These are phyloP conservation scores for Pseudoneurospora amorphoporcata DNA, from an alignment of 495 filamentous ascomycete species.

Conservation along the genomic window DNA sequence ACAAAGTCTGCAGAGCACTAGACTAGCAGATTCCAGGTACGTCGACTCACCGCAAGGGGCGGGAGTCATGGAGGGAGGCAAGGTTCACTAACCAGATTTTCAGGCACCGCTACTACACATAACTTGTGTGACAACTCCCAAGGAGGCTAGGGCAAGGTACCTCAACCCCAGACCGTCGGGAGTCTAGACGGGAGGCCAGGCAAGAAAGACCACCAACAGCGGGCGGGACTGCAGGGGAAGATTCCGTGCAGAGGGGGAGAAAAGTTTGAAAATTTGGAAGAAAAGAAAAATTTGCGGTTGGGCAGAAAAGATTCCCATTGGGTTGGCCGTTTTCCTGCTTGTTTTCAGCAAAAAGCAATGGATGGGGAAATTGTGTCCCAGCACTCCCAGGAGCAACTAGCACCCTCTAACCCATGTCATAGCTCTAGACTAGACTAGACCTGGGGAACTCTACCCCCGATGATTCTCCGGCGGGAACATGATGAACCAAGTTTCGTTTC, in stretches of 20 bases:
- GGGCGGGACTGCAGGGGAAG: neutral
- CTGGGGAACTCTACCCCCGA: neutral
- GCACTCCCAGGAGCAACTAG: neutral
- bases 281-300: neutral
- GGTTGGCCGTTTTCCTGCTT: neutral
- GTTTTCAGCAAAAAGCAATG: neutral
- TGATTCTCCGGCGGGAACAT: neutral
- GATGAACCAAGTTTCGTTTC: neutral
- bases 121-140: neutral
- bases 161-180: neutral
- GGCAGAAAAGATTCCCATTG: neutral
- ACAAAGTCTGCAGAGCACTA: neutral
- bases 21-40: neutral
- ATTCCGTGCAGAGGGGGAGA: neutral
- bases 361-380: neutral
- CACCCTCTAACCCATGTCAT: neutral
- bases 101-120: neutral
- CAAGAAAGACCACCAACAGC: neutral
- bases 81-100: neutral
- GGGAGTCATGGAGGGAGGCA: neutral
- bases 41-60: neutral
- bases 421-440: neutral
- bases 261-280: neutral
- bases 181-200: neutral
- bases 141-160: neutral